A percentile compares a stretch with the other conserved stretches of the same genome.
phyloP scores from a whole-genome alignment of 2,329 filamentous ascomycete species.

The Penicillium sp. region DNA sequence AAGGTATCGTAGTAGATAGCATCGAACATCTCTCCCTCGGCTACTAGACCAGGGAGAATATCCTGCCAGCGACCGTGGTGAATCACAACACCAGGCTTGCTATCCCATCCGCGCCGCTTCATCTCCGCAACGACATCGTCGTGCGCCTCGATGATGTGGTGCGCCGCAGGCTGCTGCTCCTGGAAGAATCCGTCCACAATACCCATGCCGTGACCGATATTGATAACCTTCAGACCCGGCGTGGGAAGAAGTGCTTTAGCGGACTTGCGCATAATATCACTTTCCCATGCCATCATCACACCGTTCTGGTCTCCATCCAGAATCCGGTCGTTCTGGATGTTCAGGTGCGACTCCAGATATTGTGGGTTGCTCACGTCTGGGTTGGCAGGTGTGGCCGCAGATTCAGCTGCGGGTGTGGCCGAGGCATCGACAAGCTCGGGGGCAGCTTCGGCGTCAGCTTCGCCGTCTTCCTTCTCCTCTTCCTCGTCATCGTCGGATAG shows the following conservation, averaged over 20 bases:
- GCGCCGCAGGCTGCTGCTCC: constrained; percentile 64
- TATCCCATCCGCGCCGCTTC: constrained; percentile 67
- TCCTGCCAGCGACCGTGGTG: constrained; percentile 81
- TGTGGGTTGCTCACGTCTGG: constrained; percentile 62
- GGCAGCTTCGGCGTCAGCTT: constrained; percentile 6
- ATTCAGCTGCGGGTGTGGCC: constrained; percentile 9
- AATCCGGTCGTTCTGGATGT: constrained; percentile 66
- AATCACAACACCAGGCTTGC: constrained; percentile 60
- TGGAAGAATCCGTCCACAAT: constrained; percentile 81
- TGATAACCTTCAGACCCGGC: constrained; percentile 70
- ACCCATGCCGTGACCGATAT: constrained; percentile 89
- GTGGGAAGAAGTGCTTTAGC: constrained; percentile 67
- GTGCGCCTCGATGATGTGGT: constrained; percentile 88
- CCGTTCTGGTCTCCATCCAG: constrained; percentile 76
- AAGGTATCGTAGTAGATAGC: constrained; percentile 98
- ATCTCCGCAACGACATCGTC: constrained; percentile 72
- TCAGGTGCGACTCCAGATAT: constrained; percentile 69
- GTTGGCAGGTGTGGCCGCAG: constrained; percentile 18
- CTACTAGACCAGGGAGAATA: constrained; percentile 68
- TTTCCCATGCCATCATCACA: constrained; percentile 95
- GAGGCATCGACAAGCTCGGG: constrained; percentile 29
- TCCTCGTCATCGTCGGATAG: constrained; percentile 50
- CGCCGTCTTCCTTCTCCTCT: constrained; percentile 26
- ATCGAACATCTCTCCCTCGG: constrained; percentile 72
- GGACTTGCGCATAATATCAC: constrained; percentile 78